phyloP scores from a whole-genome alignment of 352 stramenopile genomes.

The Globisporangium takayamanum region DNA sequence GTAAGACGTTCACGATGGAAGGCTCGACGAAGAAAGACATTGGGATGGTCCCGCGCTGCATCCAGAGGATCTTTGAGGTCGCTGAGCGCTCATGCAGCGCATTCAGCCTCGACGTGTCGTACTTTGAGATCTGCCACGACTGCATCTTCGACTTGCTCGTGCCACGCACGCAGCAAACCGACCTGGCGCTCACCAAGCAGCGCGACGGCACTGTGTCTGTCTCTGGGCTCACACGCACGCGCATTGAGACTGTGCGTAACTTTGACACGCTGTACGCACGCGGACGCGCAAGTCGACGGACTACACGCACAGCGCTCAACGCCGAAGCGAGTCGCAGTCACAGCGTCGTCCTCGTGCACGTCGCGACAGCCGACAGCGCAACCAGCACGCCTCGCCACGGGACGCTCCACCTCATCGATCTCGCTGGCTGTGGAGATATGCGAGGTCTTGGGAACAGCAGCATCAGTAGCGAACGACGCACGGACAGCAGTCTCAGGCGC shows the following conservation, averaged over 20 bases:
- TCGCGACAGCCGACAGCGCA: slow-evolving; percentile 8
- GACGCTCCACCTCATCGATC: slow-evolving; percentile 39
- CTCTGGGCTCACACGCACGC: background rate
- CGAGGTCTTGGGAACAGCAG: slow-evolving; percentile 2
- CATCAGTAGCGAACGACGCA: slow-evolving; percentile 16
- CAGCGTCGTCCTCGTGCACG: slow-evolving; percentile 71
- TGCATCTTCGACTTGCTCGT: slow-evolving; percentile 24
- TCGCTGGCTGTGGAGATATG: slow-evolving; percentile 37
- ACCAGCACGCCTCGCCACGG: slow-evolving; percentile 14
- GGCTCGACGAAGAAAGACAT: slow-evolving; percentile 37
- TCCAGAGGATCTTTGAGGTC: slow-evolving; percentile 42
- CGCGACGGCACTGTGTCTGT: background rate
- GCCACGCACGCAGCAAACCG: background rate
- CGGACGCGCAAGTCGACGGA: background rate
- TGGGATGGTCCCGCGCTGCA: slow-evolving; percentile 39
- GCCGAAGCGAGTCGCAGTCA: slow-evolving; percentile 66
- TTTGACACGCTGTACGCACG: slow-evolving; percentile 31
- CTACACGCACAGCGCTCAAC: slow-evolving; percentile 23
- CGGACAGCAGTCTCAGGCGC: background rate
- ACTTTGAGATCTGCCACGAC: slow-evolving; percentile 90
- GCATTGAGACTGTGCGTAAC: slow-evolving; percentile 19
- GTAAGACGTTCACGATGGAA: slow-evolving; percentile 71
- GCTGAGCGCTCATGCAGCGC: slow-evolving; percentile 13
- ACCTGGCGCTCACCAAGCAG: background rate
- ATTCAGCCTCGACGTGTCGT: slow-evolving; percentile 41